Percentiles rank a stretch among this genome's conserved stretches.
phyloP scores from a whole-genome alignment of 495 filamentous ascomycete species.

The Penicillium macrosclerotiorum region DNA sequence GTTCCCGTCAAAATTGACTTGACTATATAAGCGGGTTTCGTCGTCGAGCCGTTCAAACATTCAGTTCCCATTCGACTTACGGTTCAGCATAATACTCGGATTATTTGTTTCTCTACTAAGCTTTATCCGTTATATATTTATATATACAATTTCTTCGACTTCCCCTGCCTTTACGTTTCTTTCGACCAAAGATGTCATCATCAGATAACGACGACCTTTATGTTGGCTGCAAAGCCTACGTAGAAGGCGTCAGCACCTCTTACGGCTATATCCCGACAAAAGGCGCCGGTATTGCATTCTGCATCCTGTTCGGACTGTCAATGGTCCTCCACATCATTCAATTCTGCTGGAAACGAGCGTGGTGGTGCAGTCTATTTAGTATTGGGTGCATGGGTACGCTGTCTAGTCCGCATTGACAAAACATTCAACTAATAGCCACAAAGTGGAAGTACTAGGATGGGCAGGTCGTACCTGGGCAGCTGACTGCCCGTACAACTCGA shows the following conservation, averaged over 20 bases:
- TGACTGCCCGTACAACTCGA: slow-evolving; percentile 54
- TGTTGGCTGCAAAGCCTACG: slow-evolving; percentile 28
- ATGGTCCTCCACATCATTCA: slow-evolving; percentile 50
- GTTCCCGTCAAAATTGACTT: too few relatives aligned
- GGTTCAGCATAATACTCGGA: too few relatives aligned
- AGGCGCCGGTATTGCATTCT: slow-evolving; percentile 53
- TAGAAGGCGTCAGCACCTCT: slow-evolving; percentile 25
- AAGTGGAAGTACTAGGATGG: slow-evolving; percentile 60
- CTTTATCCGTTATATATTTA: too few relatives aligned
- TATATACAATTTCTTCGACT: not conserved
- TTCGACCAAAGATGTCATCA: not conserved
- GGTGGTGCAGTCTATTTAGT: slow-evolving; percentile 53
- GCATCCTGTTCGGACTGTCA: slow-evolving; percentile 50
- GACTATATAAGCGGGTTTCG: too few relatives aligned
- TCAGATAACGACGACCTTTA: not conserved
- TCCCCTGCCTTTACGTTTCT: not conserved
- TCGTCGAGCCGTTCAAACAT: too few relatives aligned
- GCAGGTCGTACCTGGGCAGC: slow-evolving; percentile 53
- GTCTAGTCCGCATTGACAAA: not conserved
- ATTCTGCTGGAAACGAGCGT: slow-evolving; percentile 46
- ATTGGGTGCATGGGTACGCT: slow-evolving; percentile 48
- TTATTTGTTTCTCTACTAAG: too few relatives aligned
- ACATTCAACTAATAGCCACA: not conserved
- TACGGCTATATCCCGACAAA: slow-evolving; percentile 60
- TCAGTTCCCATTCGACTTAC: too few relatives aligned